Evolutionary conservation across 768 basidiomycete species (phyloP).

Genomic region (Chalciporus piperatus): DNA sequence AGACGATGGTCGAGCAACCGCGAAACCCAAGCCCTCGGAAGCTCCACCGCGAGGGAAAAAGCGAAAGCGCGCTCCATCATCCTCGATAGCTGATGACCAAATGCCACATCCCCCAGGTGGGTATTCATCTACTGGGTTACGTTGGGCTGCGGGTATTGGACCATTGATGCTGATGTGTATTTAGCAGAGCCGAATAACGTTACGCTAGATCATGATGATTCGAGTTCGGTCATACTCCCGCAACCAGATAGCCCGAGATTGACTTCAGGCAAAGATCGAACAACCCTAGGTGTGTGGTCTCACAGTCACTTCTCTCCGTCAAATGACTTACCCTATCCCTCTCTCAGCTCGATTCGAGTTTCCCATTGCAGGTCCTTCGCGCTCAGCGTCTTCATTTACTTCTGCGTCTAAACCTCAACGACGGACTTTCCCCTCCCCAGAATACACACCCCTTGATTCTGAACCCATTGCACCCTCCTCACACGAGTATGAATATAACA

Average conservation of each 20-base stretch:
- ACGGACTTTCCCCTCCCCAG: background rate
- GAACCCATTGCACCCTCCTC: slow-evolving; percentile 3
- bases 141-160: slow-evolving; percentile 5
- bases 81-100: slow-evolving; percentile 7
- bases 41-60: slow-evolving; percentile 12
- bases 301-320: background rate
- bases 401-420: slow-evolving; percentile 10
- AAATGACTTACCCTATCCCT: slow-evolving; percentile 5
- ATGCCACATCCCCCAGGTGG: slow-evolving; percentile 18
- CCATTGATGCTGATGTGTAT: slow-evolving; percentile 1
- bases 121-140: slow-evolving; percentile 11
- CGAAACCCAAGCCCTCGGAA: slow-evolving; percentile 13
- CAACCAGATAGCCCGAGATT: slow-evolving; percentile 4
- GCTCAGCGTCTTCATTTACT: slow-evolving; percentile 4
- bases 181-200: slow-evolving; percentile 4
- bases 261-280: background rate
- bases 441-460: slow-evolving; percentile 8
- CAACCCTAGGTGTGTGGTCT: slow-evolving; percentile 13
- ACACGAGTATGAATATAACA: slow-evolving; percentile 1
- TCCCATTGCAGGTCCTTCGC: slow-evolving; percentile 9
- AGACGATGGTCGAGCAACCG: slow-evolving; percentile 1
- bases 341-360: slow-evolving; percentile 10
- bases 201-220: slow-evolving; percentile 6
- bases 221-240: background rate
- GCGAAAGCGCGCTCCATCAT: slow-evolving; percentile 25